A percentile compares a stretch with the other conserved stretches of the same genome.
Conservation (phyloP, 306 rosid species). For the Lathyrus tuberosus region DNA sequence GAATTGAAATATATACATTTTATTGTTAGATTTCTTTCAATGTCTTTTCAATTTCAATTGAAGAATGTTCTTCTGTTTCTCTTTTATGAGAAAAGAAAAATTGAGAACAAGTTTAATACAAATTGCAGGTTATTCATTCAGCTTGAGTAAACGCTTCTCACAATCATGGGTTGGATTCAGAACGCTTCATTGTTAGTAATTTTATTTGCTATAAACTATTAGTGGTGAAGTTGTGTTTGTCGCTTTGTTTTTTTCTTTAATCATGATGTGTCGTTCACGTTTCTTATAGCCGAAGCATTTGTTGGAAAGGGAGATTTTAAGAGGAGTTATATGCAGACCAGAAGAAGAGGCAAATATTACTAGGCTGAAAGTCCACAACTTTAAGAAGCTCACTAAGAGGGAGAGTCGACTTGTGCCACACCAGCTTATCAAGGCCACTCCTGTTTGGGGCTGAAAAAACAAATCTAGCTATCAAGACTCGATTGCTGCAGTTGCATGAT, state of each 20-base stretch:
- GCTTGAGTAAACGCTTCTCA: slow-evolving; percentile 92
- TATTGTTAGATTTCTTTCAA: too few species aligned
- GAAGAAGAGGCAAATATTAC: slow-evolving; percentile 91
- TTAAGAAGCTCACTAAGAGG: slow-evolving; percentile 65
- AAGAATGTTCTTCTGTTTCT: slow-evolving; percentile 22
- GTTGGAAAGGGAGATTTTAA: too few species aligned
- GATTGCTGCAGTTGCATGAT: slow-evolving; percentile 44
- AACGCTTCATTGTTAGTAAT: slow-evolving; percentile 85
- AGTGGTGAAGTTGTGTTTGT: slow-evolving; percentile 31
- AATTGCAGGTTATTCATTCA: slow-evolving; percentile 80
- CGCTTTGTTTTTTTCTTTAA: slow-evolving; percentile 34
- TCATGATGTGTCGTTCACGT: too few species aligned
- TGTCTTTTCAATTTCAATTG: slow-evolving; percentile 6
- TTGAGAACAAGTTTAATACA: slow-evolving; percentile 10
- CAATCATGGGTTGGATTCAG: slow-evolving; percentile 85
- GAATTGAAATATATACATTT: slow-evolving; percentile 4
- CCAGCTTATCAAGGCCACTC: slow-evolving; percentile 77
- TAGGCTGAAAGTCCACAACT: slow-evolving; percentile 77
- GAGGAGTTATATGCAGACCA: too few species aligned
- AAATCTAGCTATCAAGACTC: slow-evolving; percentile 42
- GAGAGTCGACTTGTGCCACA: slow-evolving; percentile 88
- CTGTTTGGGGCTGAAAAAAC: slow-evolving; percentile 84
- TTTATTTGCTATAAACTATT: slow-evolving; percentile 4
- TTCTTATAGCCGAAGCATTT: too few species aligned
- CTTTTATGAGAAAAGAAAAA: slow-evolving; percentile 10